phyloP scores from a whole-genome alignment of 116 monocot genomes.

The Zostera marina region DNA sequence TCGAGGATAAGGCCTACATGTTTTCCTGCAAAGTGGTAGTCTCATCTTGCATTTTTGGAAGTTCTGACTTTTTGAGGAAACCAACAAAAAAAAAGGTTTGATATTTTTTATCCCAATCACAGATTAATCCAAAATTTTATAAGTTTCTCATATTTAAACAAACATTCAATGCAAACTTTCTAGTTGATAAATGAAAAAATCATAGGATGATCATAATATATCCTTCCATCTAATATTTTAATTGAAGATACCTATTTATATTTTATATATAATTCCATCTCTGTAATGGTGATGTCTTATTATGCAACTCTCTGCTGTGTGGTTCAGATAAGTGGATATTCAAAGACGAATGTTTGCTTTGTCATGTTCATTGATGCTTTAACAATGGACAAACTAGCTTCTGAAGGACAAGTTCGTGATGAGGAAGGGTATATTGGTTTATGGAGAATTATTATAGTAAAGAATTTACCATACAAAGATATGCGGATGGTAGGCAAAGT shows the following conservation, averaged over 20 bases:
- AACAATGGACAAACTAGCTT: conserved; percentile 53
- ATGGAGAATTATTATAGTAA: conserved; percentile 65
- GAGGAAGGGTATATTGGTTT: conserved; percentile 57
- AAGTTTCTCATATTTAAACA: not conserved
- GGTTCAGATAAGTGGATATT: conserved; percentile 15
- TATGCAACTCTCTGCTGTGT: not conserved
- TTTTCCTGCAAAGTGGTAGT: conserved; percentile 48
- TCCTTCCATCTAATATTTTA: not conserved
- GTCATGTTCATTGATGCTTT: conserved; percentile 79
- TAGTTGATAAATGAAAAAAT: not conserved
- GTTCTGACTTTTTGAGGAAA: conserved; percentile 71
- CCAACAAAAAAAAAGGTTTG: conserved; percentile 65
- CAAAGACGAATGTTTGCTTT: conserved; percentile 81
- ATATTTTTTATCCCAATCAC: not conserved
- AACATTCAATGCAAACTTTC: not conserved
- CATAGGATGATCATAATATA: not conserved
- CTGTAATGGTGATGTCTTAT: not conserved
- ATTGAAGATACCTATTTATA: not conserved
- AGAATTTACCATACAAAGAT: conserved; percentile 66
- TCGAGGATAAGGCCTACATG: conserved; percentile 55
- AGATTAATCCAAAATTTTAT: not conserved
- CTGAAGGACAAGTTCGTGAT: conserved; percentile 62
- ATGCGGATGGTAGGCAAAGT: conserved; percentile 79
- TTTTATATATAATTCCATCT: not conserved
- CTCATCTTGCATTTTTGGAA: conserved; percentile 94